phyloP scores from a whole-genome alignment of 495 filamentous ascomycete genomes.

The Viridothelium virens region DNA sequence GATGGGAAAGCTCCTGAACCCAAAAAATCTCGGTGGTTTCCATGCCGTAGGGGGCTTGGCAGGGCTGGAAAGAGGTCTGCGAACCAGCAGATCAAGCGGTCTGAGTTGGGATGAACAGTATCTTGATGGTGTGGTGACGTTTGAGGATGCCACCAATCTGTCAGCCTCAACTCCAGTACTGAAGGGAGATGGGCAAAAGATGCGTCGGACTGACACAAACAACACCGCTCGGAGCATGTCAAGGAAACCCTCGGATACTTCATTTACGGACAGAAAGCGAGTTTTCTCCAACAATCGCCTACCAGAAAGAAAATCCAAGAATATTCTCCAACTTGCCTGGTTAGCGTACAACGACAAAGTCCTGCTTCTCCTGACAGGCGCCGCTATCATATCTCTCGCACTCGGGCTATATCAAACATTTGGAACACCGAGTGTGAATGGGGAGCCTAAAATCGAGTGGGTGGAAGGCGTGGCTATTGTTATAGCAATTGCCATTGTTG shows the following conservation, averaged over 20 bases:
- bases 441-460: constrained; percentile 37
- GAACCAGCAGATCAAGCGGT: constrained; percentile 59
- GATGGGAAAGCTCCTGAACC: constrained; percentile 68
- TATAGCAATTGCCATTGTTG: constrained; percentile 40
- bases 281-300: constrained; percentile 63
- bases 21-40: constrained; percentile 72
- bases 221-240: constrained; percentile 29
- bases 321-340: constrained; percentile 67
- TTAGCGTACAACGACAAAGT: constrained; percentile 81
- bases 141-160: constrained; percentile 52
- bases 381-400: constrained; percentile 74
- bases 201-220: background rate
- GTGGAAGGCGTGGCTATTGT: constrained; percentile 44
- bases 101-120: constrained; percentile 66
- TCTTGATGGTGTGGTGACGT: constrained; percentile 56
- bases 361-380: constrained; percentile 66
- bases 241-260: constrained; percentile 29
- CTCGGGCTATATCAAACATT: constrained; percentile 67
- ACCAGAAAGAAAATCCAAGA: constrained; percentile 64
- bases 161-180: background rate
- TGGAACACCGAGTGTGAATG: constrained; percentile 28
- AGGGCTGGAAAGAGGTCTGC: constrained; percentile 69
- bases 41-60: constrained; percentile 67
- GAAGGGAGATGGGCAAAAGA: constrained; percentile 5
- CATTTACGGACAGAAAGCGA: constrained; percentile 56